Conservation (phyloP, 345 rosid species). For the Hibiscus trionum region DNA sequence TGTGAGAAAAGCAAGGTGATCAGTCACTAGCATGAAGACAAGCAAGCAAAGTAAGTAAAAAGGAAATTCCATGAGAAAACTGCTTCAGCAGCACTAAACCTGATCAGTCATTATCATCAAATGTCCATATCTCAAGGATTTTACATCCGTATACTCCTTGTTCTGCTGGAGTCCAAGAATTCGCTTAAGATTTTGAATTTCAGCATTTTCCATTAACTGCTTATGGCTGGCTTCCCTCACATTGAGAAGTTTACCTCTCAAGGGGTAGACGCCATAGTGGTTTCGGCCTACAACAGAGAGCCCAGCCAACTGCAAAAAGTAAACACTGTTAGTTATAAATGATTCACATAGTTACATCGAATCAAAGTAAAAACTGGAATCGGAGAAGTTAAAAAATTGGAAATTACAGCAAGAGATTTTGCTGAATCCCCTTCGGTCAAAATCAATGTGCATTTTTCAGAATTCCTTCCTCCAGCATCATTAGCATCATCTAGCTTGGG, state of each 20-base stretch:
- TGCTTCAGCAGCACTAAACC: conserved; percentile 26
- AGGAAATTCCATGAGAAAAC: not conserved
- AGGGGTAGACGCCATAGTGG: conserved; percentile 78
- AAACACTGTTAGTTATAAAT: not conserved
- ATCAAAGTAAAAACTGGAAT: not conserved
- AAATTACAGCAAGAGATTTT: conserved; percentile 85
- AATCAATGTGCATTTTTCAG: conserved; percentile 73
- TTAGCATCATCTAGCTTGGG: conserved; percentile 89
- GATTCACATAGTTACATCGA: too few relatives aligned
- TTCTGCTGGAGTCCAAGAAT: conserved; percentile 91
- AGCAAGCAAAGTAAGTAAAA: not conserved
- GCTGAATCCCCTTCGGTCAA: conserved; percentile 99
- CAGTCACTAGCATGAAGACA: not conserved
- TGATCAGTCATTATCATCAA: conserved; percentile 99
- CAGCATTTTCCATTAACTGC: conserved; percentile 78
- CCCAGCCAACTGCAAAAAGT: conserved; percentile 61
- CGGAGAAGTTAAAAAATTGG: not conserved
- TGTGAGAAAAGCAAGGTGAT: conserved; percentile 15
- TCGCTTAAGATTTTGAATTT: conserved; percentile 78
- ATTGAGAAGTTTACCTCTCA: conserved; percentile 87
- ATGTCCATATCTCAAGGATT: conserved; percentile 89
- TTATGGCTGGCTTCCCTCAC: conserved; percentile 88
- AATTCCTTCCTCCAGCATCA: conserved; percentile 79
- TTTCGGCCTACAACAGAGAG: conserved; percentile 53
- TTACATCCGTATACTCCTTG: conserved; percentile 53